Conservation (phyloP, 495 filamentous ascomycete genomes). For the Penicillium ochrochloron region DNA sequence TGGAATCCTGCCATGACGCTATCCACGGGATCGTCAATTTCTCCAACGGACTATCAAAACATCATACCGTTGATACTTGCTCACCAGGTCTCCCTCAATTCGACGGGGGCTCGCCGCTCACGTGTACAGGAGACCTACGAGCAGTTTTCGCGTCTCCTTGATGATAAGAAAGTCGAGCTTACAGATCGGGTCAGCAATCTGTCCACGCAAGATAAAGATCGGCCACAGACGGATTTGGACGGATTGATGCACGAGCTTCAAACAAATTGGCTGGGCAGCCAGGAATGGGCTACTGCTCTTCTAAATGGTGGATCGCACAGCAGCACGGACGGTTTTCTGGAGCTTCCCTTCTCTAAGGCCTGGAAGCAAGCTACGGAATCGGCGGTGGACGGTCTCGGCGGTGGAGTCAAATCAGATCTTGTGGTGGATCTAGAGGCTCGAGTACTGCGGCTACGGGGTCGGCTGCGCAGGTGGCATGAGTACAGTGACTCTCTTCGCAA, state of each 20-base stretch:
- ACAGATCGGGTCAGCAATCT: conserved; percentile 33
- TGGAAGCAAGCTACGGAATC: conserved; percentile 66
- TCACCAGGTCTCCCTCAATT: conserved; percentile 67
- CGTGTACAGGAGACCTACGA: conserved; percentile 55
- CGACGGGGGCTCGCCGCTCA: conserved; percentile 45
- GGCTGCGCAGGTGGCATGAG: conserved; percentile 73
- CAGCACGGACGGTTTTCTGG: conserved; percentile 65
- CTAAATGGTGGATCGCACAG: conserved; percentile 65
- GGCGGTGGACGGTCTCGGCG: conserved; percentile 54
- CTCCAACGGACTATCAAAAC: conserved; percentile 61
- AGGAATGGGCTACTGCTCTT: conserved; percentile 68
- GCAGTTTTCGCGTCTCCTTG: conserved; percentile 64
- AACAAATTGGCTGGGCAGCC: conserved; percentile 76
- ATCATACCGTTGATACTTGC: conserved; percentile 71
- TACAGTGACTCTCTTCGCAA: conserved; percentile 55
- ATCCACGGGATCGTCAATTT: conserved; percentile 64
- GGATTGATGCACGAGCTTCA: conserved; percentile 54
- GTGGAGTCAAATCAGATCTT: conserved; percentile 38
- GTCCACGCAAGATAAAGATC: conserved; percentile 28
- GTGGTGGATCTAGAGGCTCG: conserved; percentile 66
- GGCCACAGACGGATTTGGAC: conserved; percentile 40
- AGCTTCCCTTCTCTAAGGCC: conserved; percentile 65
- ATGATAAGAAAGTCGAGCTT: conserved; percentile 54
- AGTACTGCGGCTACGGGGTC: conserved; percentile 62
- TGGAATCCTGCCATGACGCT: conserved; percentile 58